Evolutionary conservation across 192 early-diverging fungal species (phyloP), one percentile per base, ranked within the genome.

Genomic region (Umbelopsis sp.): DNA sequence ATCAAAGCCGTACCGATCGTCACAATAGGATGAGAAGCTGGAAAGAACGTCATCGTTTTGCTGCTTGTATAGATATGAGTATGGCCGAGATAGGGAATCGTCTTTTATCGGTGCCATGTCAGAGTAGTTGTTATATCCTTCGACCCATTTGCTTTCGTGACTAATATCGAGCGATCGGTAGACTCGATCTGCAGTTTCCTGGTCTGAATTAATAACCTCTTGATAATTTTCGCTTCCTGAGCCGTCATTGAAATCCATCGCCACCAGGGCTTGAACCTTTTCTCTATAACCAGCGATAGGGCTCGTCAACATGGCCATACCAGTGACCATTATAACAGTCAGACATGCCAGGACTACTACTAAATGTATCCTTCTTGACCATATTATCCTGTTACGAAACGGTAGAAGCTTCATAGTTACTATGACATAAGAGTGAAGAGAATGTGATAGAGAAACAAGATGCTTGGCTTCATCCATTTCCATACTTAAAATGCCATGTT

Each of bases 211-310:
- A 41, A 41, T 41, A 5, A 41, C 1, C 38, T 41, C 38, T 41
- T 41, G 38, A 6, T 41, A 41, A 41, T 41, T 41, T 5, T 41
- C 38, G 12, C 38, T 62, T 34, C 26, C 20, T 32, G 32, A 31
- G 12, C 17, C 56, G 0, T 62, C 56, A 17, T 36, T 62, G 10
- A 29, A n/a, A 32, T 62, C 56, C 56, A 62, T 34, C 11, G 56
- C 56, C 26, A 62, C 56, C 56, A 62, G 56, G 26, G 56, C 17
- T 32, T 62, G 56, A 20, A 62, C 56, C 31, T 62, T 62, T 20
- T 62, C 56, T 62, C 56, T 8, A 62, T 62, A 62, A 20, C 56
- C 56, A 34, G 56, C 12, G 31, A 62, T 32, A 36, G 11, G 56
- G 26, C 34, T 26, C 4, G 56, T 31, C 14, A 32, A 62, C 56